Evolutionary conservation across 768 basidiomycete species (phyloP), one percentile per base, ranked within the genome.

Genomic region (Arthromyces matolae): DNA sequence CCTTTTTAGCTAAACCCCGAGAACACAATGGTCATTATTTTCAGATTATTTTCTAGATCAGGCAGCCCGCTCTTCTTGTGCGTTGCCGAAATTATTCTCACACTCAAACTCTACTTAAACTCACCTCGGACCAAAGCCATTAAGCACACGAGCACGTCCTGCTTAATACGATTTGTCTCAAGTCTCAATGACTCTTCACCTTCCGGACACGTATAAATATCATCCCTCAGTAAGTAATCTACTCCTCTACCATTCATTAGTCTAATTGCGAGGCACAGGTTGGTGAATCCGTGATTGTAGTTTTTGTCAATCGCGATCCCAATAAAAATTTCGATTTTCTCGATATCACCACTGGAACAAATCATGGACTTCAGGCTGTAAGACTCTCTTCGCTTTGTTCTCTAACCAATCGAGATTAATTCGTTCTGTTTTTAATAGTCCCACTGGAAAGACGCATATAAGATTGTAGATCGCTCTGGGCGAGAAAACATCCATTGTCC

Each of bases 361-460:
- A 39, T 22, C 36, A 18, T 23, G 45, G 45, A 13, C 12, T 46
- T 6, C 36, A 46, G 12, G n/a, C 14, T 35, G 45, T 46, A 36
- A 4, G 22, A 5, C n/a, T 22, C 20, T 37, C n/a, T 10, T 22
- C 12, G 8, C 5, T 37, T 13, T 37, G 5, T 12, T 5, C 4
- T 22, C n/a, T n/a, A 16, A 19, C 25, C 4, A 22, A 22, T 7
- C 36, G n/a, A n/a, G n/a, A n/a, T n/a, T n/a, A n/a, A n/a, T n/a
- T 31, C 27, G 19, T 16, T 34, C n/a, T 12, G 16, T 1, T 10
- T 16, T 9, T 25, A 7, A 13, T 29, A 25, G n/a, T 27, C 24
- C 25, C 18, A 45, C 20, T 50, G 49, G 49, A 50, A 50, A 38
- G 49, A 44, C 5, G 49, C 25, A 3, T 50, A 44, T 25, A 43